Conservation (phyloP, 345 rosid species). For the Ceriops tagal region DNA sequence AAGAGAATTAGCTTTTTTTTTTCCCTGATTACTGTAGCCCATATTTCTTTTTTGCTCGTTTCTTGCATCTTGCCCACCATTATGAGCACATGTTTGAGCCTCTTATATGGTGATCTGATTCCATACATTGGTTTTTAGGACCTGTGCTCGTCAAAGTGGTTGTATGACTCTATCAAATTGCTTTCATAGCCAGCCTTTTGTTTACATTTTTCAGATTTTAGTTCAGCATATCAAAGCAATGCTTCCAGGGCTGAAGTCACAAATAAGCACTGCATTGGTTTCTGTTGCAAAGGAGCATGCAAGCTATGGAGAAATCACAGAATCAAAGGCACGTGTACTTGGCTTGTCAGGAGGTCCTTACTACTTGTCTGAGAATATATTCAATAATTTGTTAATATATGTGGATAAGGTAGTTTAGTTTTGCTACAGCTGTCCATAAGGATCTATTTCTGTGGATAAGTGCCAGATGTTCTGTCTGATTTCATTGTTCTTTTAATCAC, state of each 20-base stretch:
- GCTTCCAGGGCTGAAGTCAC: conserved; percentile 81
- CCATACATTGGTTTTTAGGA: too few species aligned
- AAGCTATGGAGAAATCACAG: conserved; percentile 86
- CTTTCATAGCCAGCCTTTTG: background rate
- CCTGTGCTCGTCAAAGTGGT: background rate
- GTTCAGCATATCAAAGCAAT: conserved; percentile 80
- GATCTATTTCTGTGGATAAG: too few species aligned
- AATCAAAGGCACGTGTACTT: conserved; percentile 59
- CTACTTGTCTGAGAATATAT: conserved; percentile 2
- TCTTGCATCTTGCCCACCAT: background rate
- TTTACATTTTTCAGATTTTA: conserved; percentile 55
- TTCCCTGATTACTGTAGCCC: too few species aligned
- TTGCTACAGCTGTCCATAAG: background rate
- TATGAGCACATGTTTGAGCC: background rate
- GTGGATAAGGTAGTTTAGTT: background rate
- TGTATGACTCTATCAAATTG: background rate
- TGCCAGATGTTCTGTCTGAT: too few species aligned
- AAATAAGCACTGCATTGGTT: conserved; percentile 62
- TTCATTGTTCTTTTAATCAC: too few species aligned
- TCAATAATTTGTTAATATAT: background rate
- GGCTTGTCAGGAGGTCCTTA: background rate
- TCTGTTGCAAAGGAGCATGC: conserved; percentile 87
- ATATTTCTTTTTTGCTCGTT: background rate
- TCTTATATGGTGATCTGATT: background rate
- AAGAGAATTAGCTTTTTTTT: background rate